Evolutionary conservation across 202 grass and related monocot genomes (phyloP).

Genomic region (Bolboschoenoplectus hybrid): DNA sequence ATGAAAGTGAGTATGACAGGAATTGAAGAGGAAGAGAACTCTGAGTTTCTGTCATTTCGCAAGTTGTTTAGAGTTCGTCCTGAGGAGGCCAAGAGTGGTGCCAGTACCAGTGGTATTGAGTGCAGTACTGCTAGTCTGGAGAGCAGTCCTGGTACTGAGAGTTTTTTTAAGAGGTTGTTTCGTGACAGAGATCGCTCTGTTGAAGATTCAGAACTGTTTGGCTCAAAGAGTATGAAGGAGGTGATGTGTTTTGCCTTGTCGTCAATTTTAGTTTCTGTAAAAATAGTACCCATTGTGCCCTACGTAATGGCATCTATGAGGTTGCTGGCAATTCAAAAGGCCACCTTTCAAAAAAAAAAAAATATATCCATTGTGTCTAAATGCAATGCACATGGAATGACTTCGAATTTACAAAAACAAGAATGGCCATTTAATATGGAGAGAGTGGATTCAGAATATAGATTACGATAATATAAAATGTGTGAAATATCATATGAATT

Average conservation of each 20-base stretch:
- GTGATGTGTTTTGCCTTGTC: conserved; percentile 41
- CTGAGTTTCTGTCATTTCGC: conserved; percentile 91
- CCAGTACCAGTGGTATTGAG: conserved; percentile 46
- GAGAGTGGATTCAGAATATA: conserved; percentile 2
- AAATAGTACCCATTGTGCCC: conserved; percentile 5
- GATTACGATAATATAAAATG: neutral
- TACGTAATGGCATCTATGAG: neutral
- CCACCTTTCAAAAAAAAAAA: neutral
- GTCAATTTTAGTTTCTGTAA: conserved; percentile 37
- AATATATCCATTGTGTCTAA: neutral
- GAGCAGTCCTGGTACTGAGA: conserved; percentile 95
- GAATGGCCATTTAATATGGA: neutral
- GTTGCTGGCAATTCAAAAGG: neutral
- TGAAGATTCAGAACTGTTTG: conserved; percentile 89
- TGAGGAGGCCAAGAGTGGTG: conserved; percentile 66
- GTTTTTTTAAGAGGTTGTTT: conserved; percentile 86
- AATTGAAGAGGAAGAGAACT: conserved; percentile 81
- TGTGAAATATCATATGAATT: neutral
- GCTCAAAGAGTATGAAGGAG: conserved; percentile 70
- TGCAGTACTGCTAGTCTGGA: conserved; percentile 58
- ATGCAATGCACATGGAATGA: neutral
- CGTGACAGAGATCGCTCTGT: conserved; percentile 82
- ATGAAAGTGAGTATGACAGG: conserved; percentile 59
- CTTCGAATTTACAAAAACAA: neutral
- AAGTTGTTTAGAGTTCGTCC: conserved; percentile 96